These are phyloP conservation scores for Santalum album DNA, from an alignment of 164 flowering plant species.

Conservation along the genomic window DNA sequence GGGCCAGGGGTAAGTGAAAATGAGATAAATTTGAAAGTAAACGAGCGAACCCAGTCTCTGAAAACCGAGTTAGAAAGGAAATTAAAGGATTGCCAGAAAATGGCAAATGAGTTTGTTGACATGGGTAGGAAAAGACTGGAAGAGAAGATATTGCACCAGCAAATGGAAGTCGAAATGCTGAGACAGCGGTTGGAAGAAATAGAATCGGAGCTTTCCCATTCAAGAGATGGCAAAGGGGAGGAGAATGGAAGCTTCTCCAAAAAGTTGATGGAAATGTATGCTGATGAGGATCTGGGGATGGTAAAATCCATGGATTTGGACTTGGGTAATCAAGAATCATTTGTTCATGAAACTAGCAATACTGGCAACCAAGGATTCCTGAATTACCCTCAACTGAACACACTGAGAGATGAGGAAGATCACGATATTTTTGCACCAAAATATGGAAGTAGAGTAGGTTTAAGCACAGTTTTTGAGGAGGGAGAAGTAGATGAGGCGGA, in stretches of 20 bases:
- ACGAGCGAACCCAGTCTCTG: constrained; percentile 47
- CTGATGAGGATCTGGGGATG: constrained; percentile 71
- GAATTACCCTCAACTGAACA: not conserved
- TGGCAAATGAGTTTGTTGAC: constrained; percentile 69
- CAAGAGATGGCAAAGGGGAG: constrained; percentile 23
- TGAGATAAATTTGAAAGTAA: constrained; percentile 64
- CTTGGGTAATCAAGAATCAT: constrained; percentile 45
- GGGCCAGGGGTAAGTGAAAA: constrained; percentile 43
- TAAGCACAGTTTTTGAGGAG: constrained; percentile 91
- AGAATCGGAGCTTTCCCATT: constrained; percentile 45
- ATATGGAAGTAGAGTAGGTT: constrained; percentile 31
- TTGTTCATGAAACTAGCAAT: constrained; percentile 18
- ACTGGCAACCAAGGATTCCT: constrained; percentile 1
- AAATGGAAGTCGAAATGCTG: constrained; percentile 69
- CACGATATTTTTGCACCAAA: constrained; percentile 16
- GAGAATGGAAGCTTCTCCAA: constrained; percentile 37
- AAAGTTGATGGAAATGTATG: constrained; percentile 46
- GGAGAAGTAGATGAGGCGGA: constrained; percentile 40
- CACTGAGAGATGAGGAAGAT: constrained; percentile 16
- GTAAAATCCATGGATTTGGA: constrained; percentile 90
- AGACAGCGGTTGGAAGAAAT: constrained; percentile 65
- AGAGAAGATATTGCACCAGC: constrained; percentile 70
- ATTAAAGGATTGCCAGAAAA: constrained; percentile 59
- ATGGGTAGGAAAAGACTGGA: constrained; percentile 78
- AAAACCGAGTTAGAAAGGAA: constrained; percentile 62